These are phyloP conservation scores for Aspergillus coremiiformis DNA, from an alignment of 495 filamentous ascomycete genomes.

Conservation along the genomic window DNA sequence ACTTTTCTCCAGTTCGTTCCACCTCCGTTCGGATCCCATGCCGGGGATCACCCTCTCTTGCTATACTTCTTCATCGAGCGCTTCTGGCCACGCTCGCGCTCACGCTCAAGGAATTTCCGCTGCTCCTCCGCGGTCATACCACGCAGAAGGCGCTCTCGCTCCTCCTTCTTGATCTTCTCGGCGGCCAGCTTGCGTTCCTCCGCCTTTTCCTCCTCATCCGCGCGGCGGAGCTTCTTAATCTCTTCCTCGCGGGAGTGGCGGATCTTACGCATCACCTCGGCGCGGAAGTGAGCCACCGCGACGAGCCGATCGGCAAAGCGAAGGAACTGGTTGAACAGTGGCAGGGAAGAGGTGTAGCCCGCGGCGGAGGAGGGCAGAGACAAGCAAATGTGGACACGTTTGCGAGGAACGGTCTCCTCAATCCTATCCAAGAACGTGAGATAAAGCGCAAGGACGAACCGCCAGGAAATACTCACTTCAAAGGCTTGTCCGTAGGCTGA, in stretches of 20 bases:
- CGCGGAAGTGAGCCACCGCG: constrained; percentile 70
- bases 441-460: background rate
- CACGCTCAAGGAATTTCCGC: constrained; percentile 88
- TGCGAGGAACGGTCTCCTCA: constrained; percentile 75
- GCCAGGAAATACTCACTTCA: constrained; percentile 52
- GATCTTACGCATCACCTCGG: constrained; percentile 82
- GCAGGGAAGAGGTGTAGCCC: constrained; percentile 58
- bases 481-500: constrained; percentile 84
- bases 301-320: constrained; percentile 78
- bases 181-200: constrained; percentile 73
- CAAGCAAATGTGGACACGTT: constrained; percentile 74
- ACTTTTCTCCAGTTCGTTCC: constrained; percentile 8
- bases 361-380: constrained; percentile 54
- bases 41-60: constrained; percentile 28
- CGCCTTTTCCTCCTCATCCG: constrained; percentile 85
- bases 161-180: constrained; percentile 85
- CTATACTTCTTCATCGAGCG: constrained; percentile 66
- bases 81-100: constrained; percentile 73
- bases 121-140: constrained; percentile 87
- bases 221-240: constrained; percentile 68
- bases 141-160: constrained; percentile 77
- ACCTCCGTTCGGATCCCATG: background rate
- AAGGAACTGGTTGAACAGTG: constrained; percentile 76
- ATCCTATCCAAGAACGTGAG: constrained; percentile 48
- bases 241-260: constrained; percentile 73